Conservation (phyloP, 768 basidiomycete species). For the Panaeolus cyanescens region DNA sequence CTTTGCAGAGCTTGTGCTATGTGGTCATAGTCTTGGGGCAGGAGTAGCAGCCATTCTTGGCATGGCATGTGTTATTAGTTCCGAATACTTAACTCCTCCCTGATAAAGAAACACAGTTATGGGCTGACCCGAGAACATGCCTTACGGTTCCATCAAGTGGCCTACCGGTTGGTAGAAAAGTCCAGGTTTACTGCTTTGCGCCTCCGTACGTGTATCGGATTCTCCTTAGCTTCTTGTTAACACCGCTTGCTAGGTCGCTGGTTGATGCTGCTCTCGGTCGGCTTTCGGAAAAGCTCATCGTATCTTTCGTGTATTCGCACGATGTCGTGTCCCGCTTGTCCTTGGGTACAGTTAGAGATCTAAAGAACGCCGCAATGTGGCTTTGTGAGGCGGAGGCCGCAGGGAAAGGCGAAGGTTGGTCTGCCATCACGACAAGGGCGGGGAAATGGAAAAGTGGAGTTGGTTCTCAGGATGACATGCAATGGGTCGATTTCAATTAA, state of each 20-base stretch:
- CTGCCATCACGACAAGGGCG: slow-evolving; percentile 47
- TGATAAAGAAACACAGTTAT: slow-evolving; percentile 53
- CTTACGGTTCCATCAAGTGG: slow-evolving; percentile 69
- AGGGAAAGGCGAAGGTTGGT: slow-evolving; percentile 52
- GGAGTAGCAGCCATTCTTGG: slow-evolving; percentile 78
- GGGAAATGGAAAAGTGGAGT: slow-evolving; percentile 59
- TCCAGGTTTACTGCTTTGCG: slow-evolving; percentile 78
- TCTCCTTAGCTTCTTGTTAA: slow-evolving; percentile 2
- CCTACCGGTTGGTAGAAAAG: slow-evolving; percentile 63
- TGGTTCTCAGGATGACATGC: slow-evolving; percentile 53
- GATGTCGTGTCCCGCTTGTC: slow-evolving; percentile 81
- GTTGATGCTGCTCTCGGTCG: slow-evolving; percentile 60
- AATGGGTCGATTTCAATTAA: slow-evolving; percentile 45
- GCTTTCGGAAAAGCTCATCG: slow-evolving; percentile 63
- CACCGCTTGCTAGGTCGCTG: slow-evolving; percentile 48
- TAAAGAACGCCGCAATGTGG: slow-evolving; percentile 76
- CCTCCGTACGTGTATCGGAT: slow-evolving; percentile 59
- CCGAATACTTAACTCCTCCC: neutral
- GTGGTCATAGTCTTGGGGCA: slow-evolving; percentile 84
- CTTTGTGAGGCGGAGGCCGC: slow-evolving; percentile 67
- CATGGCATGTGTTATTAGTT: slow-evolving; percentile 41
- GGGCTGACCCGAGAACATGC: slow-evolving; percentile 82
- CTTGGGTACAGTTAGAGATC: slow-evolving; percentile 74
- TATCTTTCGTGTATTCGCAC: slow-evolving; percentile 81
- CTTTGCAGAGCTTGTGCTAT: slow-evolving; percentile 64